Evolutionary conservation across 352 stramenopile genomes (phyloP).

Genomic region (Pythium rhizo-oryzae): DNA sequence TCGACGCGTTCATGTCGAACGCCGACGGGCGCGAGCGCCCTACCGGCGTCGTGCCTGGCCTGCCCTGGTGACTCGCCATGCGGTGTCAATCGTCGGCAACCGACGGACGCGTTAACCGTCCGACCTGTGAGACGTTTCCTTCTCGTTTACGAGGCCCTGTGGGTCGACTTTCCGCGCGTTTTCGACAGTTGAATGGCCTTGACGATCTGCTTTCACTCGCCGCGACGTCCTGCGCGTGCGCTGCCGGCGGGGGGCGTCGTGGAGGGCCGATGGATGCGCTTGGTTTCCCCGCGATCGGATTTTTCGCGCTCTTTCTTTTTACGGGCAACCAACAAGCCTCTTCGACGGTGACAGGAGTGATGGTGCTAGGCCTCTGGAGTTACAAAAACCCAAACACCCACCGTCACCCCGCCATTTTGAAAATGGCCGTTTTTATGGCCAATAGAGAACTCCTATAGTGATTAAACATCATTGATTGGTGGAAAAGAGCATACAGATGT

Average conservation of each 20-base stretch:
- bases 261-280: conserved; percentile 2
- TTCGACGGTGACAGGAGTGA: conserved; percentile 23
- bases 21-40: conserved; percentile 17
- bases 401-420: conserved; percentile 2
- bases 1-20: conserved; percentile 23
- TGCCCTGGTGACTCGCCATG: conserved; percentile 23
- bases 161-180: not conserved
- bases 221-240: not conserved
- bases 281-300: not conserved
- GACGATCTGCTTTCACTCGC: not conserved
- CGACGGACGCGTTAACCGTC: not conserved
- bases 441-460: conserved; percentile 7
- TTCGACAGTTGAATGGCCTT: not conserved
- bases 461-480: conserved; percentile 14
- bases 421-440: conserved; percentile 3
- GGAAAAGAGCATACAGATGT: conserved; percentile 2
- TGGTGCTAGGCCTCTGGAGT: conserved; percentile 20
- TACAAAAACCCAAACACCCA: conserved; percentile 29
- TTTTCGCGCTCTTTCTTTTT: conserved; percentile 39
- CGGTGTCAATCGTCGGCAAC: not conserved
- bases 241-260: not conserved
- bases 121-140: not conserved
- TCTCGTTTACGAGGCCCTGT: not conserved
- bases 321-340: conserved; percentile 29
- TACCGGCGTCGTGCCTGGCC: conserved; percentile 9